Percentiles rank a stretch among this genome's conserved stretches.
These are phyloP conservation scores for Globisporangium cederbergense DNA, from an alignment of 352 stramenopile genomes.

Conservation along the genomic window DNA sequence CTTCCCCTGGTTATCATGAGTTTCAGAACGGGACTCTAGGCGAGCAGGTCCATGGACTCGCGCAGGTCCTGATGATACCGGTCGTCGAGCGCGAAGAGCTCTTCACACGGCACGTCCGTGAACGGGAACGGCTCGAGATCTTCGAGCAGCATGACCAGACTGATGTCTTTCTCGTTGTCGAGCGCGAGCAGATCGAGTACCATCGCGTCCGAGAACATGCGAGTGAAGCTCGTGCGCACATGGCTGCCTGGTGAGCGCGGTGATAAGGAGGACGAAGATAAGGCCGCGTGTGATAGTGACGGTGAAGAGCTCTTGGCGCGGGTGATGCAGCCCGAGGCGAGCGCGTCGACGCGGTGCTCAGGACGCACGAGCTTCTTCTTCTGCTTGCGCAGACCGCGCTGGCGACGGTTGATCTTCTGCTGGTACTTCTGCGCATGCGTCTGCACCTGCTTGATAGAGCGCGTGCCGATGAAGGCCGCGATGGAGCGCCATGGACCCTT, in stretches of 20 bases:
- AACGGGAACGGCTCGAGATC: slow-evolving; percentile 52
- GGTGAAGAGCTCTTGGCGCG: slow-evolving; percentile 23
- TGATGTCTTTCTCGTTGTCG: slow-evolving; percentile 17
- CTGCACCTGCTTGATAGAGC: slow-evolving; percentile 81
- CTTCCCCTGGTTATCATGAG: too few relatives aligned
- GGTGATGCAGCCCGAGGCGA: slow-evolving; percentile 63
- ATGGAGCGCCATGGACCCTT: slow-evolving; percentile 73
- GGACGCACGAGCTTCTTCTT: slow-evolving; percentile 78
- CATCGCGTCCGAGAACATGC: slow-evolving; percentile 14
- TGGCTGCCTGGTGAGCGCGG: slow-evolving; percentile 40
- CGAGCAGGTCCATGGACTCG: slow-evolving; percentile 45
- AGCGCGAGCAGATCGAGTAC: background rate
- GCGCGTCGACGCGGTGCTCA: slow-evolving; percentile 70
- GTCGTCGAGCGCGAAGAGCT: slow-evolving; percentile 39
- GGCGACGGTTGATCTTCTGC: slow-evolving; percentile 79
- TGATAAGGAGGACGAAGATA: background rate
- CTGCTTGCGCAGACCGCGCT: slow-evolving; percentile 77
- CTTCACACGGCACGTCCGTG: slow-evolving; percentile 31
- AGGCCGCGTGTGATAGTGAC: slow-evolving; percentile 18
- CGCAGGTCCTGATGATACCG: slow-evolving; percentile 54
- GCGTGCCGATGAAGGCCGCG: slow-evolving; percentile 69
- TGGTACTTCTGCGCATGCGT: slow-evolving; percentile 87
- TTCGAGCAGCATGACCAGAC: slow-evolving; percentile 28
- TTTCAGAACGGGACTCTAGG: background rate
- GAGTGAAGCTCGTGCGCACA: slow-evolving; percentile 11